phyloP scores from a whole-genome alignment of 2,329 filamentous ascomycete species.

The Cadophora malorum region DNA sequence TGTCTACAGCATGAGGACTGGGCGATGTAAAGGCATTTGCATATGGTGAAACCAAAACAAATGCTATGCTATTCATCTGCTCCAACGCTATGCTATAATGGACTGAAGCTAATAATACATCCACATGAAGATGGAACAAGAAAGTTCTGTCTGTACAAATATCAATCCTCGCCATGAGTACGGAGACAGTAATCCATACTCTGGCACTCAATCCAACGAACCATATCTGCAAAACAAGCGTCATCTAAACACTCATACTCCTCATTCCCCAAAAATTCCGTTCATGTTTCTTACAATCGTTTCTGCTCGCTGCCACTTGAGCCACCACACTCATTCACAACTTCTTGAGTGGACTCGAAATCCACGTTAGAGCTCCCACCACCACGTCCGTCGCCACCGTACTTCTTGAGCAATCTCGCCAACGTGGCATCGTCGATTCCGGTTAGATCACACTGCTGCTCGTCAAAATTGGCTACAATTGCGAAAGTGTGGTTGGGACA shows the following conservation, averaged over 20 bases:
- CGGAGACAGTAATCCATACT: slow-evolving; percentile 16
- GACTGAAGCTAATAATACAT: slow-evolving; percentile 16
- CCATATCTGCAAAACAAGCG: slow-evolving; percentile 5
- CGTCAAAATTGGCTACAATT: background rate
- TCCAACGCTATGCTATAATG: slow-evolving; percentile 19
- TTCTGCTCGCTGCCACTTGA: slow-evolving; percentile 3
- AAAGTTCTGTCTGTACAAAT: slow-evolving; percentile 13
- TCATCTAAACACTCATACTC: background rate
- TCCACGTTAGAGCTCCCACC: background rate
- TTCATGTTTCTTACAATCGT: background rate
- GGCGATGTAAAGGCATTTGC: background rate
- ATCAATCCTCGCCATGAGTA: slow-evolving; percentile 12
- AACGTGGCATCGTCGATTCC: slow-evolving; percentile 7
- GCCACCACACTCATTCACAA: background rate
- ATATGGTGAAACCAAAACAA: slow-evolving; percentile 1
- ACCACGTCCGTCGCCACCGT: background rate
- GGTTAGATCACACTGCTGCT: slow-evolving; percentile 1
- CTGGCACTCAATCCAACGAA: slow-evolving; percentile 19
- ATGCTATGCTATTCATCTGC: slow-evolving; percentile 9
- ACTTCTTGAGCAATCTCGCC: slow-evolving; percentile 6
- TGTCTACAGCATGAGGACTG: background rate
- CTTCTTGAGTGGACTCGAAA: background rate
- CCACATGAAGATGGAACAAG: slow-evolving; percentile 10
- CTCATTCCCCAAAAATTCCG: background rate
- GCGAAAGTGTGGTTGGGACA: too few species aligned